These are phyloP conservation scores for Ganoderma meredithae DNA, from an alignment of 1,284 basidiomycete species.

Conservation along the genomic window DNA sequence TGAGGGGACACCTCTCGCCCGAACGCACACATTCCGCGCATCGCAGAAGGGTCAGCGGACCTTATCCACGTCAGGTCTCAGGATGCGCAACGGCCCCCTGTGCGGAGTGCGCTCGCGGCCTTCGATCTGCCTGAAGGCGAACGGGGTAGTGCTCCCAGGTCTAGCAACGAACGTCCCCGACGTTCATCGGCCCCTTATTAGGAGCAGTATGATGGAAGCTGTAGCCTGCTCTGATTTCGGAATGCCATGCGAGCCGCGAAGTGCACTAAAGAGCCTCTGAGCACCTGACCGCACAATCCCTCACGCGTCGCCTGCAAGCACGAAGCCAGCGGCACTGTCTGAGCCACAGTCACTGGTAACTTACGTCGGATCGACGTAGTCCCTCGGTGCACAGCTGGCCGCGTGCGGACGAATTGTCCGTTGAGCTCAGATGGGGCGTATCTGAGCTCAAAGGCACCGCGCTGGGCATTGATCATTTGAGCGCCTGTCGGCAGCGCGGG, in stretches of 20 bases:
- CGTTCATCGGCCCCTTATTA: too few species aligned
- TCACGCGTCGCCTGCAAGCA: neutral
- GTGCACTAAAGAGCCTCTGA: conserved; percentile 11
- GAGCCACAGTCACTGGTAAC: neutral
- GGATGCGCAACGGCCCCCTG: too few species aligned
- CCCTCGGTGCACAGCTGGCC: neutral
- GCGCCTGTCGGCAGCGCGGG: neutral
- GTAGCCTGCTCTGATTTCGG: too few species aligned
- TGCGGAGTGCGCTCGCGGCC: too few species aligned
- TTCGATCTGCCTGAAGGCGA: too few species aligned
- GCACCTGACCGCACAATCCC: neutral
- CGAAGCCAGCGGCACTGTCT: conserved; percentile 2
- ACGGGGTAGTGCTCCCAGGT: too few species aligned
- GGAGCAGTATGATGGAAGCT: too few species aligned
- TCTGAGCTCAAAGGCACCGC: neutral
- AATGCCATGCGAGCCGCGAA: conserved; percentile 22
- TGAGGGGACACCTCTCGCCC: too few species aligned
- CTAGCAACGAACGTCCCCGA: too few species aligned
- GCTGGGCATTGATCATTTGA: neutral
- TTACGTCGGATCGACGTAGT: neutral
- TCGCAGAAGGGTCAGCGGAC: too few species aligned
- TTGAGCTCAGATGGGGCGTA: neutral
- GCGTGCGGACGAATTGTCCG: neutral
- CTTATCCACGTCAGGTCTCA: too few species aligned
- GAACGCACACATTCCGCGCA: too few species aligned